Base-by-base conservation (phyloP, 2,329 filamentous ascomycete genomes). In the Bretziella fagacearum region DNA sequence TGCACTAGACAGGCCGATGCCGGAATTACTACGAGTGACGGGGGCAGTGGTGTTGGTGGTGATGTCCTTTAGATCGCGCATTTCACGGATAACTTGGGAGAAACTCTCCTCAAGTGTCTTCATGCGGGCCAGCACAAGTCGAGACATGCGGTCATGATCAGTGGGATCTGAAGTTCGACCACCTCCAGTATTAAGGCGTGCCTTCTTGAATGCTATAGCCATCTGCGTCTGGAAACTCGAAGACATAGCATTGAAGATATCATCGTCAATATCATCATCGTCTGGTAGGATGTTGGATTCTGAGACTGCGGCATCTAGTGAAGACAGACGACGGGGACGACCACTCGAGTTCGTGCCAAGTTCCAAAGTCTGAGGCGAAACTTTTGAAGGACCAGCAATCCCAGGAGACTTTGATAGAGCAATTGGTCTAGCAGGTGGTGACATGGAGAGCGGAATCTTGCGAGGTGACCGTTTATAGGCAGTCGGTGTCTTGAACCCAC, bases 71-170 rank as follows among this genome's bases (percentile, higher is more conserved):
- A 74, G 63, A 52, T 77, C 74, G 52, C 82, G 77, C 59, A 93
- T 79, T 60, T 91, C 84, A 52, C 75, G 77, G 48, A 86, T 74
- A n/a, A 93, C 79, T 51, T 94, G 84, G 2, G 81, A 73, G 60
- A 96, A 89, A 11, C 86, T 81, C 62, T 93, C 85, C 59, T 96
- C 87, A 2, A 96, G 69, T 6, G 81, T 89, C 60, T 91, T 91
- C 85, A 95, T 95, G 27, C 85, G 71, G 6, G 85, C 84, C 39
- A 95, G 67, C 62, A 95, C 81, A 39, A 94, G 71, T 48, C 84
- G 74, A 54, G 79, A 78, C 72, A 87, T 81, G 33, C 82, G 74
- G 56, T 84, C 80, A 20, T 60, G 74, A 69, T 67, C 65, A 3
- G 59, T 50, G 40, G 66, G 62, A 26, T 55, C 43, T 2, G 54